Base-by-base conservation (phyloP, 1,284 basidiomycete genomes). In the Malassezia obtusa region DNA sequence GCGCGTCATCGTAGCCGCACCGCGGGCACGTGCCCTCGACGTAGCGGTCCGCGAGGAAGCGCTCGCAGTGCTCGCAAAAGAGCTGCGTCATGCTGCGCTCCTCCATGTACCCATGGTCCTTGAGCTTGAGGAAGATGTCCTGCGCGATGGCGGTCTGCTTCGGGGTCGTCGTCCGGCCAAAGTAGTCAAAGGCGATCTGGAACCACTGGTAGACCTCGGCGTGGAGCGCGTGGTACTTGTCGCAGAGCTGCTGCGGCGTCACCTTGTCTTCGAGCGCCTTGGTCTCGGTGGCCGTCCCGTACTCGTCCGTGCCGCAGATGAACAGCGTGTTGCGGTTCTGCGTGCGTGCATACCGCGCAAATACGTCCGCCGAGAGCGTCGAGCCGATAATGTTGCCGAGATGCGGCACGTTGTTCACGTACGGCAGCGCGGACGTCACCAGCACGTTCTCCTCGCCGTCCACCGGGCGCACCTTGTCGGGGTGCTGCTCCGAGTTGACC, bases 361-460 rank as follows among this genome's bases (percentile, higher is more conserved):
- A 98, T 35, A 96, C 91, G 75, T 99, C 94, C 9, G 92, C 91
- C 65, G 89, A 92, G 35, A 96, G 80, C 12, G 84, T 87, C 64
- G 87, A 95, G 63, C 94, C 94, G 70, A 99, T 96, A 75, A 98
- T 94, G 76, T 98, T 98, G 43, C 92, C 92, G 45, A 99, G 82
- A 79, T 99, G 94, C 22, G 94, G 94, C 14, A 96, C 92, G 72
- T 98, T 99, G 77, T 99, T 99, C 75, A 94, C 96, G 74, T 77
- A 99, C 12, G 94, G 94, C 50, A 99, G 77, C 33, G 94, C 92
- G 55, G 90, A 95, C 9, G 94, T 96, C 72, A 98, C 84, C 36
- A 99, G 79, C 45, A 95, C 54, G 60, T 73, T 73, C 31, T 60
- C 40, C 51, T 71, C 58, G 46, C 58, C 62, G n/a, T 64, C 55